Evolutionary conservation across 306 rosid genomes (phyloP).

Genomic region (Cicer yamashitae): DNA sequence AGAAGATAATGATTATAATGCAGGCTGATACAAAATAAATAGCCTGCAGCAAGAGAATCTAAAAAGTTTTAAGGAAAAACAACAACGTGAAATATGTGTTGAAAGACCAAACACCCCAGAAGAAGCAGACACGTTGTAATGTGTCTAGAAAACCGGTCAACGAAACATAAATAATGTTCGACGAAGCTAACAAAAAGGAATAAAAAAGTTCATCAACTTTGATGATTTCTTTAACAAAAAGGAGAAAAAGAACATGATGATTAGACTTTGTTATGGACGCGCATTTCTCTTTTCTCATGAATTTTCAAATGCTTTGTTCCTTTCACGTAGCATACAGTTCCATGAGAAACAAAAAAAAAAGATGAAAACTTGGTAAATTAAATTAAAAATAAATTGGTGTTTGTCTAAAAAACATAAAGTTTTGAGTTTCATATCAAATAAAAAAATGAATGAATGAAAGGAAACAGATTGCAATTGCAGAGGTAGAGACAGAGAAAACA

Average conservation of each 20-base stretch:
- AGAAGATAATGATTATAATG: slow-evolving; percentile 25
- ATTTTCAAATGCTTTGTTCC: slow-evolving; percentile 30
- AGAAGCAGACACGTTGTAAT: slow-evolving; percentile 36
- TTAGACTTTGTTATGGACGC: slow-evolving; percentile 39
- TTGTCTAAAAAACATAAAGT: neutral
- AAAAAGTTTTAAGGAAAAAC: neutral
- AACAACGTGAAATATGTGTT: slow-evolving; percentile 48
- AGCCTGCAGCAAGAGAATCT: slow-evolving; percentile 9
- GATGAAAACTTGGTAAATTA: neutral
- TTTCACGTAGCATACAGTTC: slow-evolving; percentile 44
- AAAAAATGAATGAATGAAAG: neutral
- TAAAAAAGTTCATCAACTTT: slow-evolving; percentile 18
- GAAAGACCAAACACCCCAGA: slow-evolving; percentile 24
- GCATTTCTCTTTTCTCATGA: slow-evolving; percentile 46
- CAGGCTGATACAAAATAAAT: slow-evolving; percentile 46
- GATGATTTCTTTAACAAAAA: neutral
- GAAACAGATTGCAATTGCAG: neutral
- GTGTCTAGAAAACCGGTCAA: slow-evolving; percentile 38
- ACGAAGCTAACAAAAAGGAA: slow-evolving; percentile 45
- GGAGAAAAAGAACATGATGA: neutral
- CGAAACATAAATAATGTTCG: slow-evolving; percentile 24
- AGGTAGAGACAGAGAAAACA: neutral
- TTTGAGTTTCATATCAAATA: neutral
- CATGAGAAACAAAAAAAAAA: neutral
- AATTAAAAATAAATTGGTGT: neutral